Evolutionary conservation across 345 rosid species (phyloP), one percentile per base, ranked within the genome.

Genomic region (Geranium rotundifolium): DNA sequence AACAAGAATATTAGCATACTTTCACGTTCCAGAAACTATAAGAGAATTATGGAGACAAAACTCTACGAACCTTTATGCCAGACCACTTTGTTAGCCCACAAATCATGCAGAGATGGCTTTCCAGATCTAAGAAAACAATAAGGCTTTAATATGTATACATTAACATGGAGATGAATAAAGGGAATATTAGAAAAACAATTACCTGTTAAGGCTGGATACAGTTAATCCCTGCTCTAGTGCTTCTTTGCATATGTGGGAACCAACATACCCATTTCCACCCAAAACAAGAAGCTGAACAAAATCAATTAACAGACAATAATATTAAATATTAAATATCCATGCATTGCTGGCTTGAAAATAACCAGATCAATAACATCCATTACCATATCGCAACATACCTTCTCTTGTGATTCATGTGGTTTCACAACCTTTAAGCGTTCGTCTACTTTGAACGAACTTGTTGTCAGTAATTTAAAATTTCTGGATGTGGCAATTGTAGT

Each of bases 61-160:
- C 19, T 52, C 49, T 31, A 15, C 7, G 19, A 29, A 80, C 85
- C 87, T 79, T 77, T 76, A 71, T 77, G 81, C 89, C 89, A 84
- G 65, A 67, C 65, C n/a, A 84, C 77, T 50, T 69, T 73, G 14
- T 76, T 65, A 8, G 71, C 82, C 89, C 89, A 84, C 30, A 80
- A 68, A 69, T 78, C 86, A 59, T 57, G 73, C 12, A 82, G 63
- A 68, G 80, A 76, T 67, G 85, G 67, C 67, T 77, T 77, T 59
- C 87, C 90, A 58, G 87, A 84, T 80, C 86, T 84, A 65, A 62
- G 18, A 50, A 63, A 31, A 31, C 37, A 31, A 31, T 2, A 31
- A 3, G 37, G 37, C 37, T 31, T 31, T 31, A 31, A 31, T 31
- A 31, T 31, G 37, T 31, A 31, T 31, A 31, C 37, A 31, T 31